Conservation (phyloP, 495 filamentous ascomycete genomes). For the Aspergillus heteromorphus region DNA sequence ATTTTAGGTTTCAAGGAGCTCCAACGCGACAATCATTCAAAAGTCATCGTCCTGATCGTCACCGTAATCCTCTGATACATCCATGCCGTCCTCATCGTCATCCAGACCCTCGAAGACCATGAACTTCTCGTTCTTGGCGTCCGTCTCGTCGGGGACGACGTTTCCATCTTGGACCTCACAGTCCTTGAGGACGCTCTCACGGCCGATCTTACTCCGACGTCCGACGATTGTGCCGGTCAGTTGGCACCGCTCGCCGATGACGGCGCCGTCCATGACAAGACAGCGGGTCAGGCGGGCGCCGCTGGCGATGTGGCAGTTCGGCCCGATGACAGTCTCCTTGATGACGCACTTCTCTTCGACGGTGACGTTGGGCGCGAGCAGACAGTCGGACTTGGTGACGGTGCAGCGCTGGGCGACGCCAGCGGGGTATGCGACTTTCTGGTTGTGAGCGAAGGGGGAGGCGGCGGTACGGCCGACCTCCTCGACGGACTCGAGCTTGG, state of each 20-base stretch:
- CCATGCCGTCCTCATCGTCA: slow-evolving; percentile 37
- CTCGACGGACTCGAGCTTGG: slow-evolving; percentile 66
- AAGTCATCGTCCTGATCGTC: slow-evolving; percentile 6
- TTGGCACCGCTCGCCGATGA: slow-evolving; percentile 69
- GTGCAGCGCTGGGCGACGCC: slow-evolving; percentile 70
- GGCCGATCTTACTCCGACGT: slow-evolving; percentile 66
- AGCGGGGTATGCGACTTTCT: slow-evolving; percentile 76
- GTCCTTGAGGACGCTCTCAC: slow-evolving; percentile 69
- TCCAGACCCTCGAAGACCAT: slow-evolving; percentile 79
- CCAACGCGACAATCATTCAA: neutral
- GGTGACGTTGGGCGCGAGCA: slow-evolving; percentile 80
- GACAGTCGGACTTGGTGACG: slow-evolving; percentile 67
- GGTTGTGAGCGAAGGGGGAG: slow-evolving; percentile 66
- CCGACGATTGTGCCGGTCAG: slow-evolving; percentile 82
- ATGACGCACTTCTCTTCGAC: slow-evolving; percentile 79
- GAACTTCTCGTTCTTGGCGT: slow-evolving; percentile 80
- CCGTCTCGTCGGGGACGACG: slow-evolving; percentile 70
- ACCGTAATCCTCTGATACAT: slow-evolving; percentile 23
- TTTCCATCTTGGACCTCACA: slow-evolving; percentile 87
- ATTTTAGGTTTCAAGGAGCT: neutral
- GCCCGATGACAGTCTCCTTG: slow-evolving; percentile 82
- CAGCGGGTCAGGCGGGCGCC: slow-evolving; percentile 78
- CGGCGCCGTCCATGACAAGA: slow-evolving; percentile 84
- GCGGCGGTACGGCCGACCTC: slow-evolving; percentile 51
- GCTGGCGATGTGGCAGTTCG: slow-evolving; percentile 74